A percentile compares a stretch with the other conserved stretches of the same genome.
These are phyloP conservation scores for Phyllosticta citriasiana DNA, from an alignment of 2,329 filamentous ascomycete species.

Conservation along the genomic window DNA sequence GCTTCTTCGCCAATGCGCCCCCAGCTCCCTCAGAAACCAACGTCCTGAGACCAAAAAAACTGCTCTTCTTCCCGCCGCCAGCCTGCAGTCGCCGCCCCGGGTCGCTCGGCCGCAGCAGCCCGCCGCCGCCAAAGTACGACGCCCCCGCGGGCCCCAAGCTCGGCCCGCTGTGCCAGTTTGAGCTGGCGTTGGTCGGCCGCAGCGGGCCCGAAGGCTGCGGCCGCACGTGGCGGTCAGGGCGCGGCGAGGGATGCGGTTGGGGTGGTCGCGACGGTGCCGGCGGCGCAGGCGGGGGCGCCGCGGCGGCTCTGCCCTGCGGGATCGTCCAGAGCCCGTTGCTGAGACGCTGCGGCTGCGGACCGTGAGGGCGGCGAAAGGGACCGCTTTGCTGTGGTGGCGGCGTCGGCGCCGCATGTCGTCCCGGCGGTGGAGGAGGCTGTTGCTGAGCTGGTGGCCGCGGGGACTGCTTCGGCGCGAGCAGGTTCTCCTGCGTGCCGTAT, in stretches of 20 bases:
- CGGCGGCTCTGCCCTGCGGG: neutral
- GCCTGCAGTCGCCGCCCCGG: slow-evolving; percentile 20
- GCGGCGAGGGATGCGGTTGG: slow-evolving; percentile 1
- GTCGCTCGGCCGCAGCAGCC: slow-evolving; percentile 17
- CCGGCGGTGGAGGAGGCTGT: neutral
- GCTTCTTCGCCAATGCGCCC: slow-evolving; percentile 29
- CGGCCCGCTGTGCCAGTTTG: slow-evolving; percentile 20
- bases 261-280: neutral
- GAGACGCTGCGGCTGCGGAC: neutral
- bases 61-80: slow-evolving; percentile 25
- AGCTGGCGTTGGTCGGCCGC: neutral
- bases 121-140: slow-evolving; percentile 25
- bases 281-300: neutral
- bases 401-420: neutral
- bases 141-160: slow-evolving; percentile 14
- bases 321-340: neutral
- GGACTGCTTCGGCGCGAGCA: neutral
- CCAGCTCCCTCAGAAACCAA: slow-evolving; percentile 16
- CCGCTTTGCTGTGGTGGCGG: slow-evolving; percentile 15
- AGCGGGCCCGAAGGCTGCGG: slow-evolving; percentile 14
- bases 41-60: slow-evolving; percentile 27
- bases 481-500: slow-evolving; percentile 43
- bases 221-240: neutral
- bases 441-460: neutral
- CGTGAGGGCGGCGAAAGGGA: slow-evolving; percentile 10